Evolutionary conservation across 139 green algal genomes (phyloP).

Genomic region (Chlorella ohadii): DNA sequence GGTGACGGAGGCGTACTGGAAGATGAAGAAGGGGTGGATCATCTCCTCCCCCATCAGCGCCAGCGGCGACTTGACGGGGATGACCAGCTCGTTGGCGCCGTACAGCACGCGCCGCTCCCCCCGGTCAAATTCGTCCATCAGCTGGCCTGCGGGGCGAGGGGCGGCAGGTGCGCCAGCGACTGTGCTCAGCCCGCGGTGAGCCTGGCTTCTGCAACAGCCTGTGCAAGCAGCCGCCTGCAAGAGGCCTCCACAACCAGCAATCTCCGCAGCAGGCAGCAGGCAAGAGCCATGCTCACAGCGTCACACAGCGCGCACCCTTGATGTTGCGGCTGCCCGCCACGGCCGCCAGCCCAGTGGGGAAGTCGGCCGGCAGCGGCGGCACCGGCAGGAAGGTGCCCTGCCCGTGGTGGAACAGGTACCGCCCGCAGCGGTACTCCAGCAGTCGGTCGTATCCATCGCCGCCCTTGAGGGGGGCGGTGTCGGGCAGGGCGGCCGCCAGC

Average conservation of each 20-base stretch:
- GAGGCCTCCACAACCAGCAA: too few relatives aligned
- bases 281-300: not conserved
- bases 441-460: slow-evolving; percentile 39
- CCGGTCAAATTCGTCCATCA: slow-evolving; percentile 43
- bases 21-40: slow-evolving; percentile 52
- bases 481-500: not conserved
- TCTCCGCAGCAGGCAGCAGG: too few relatives aligned
- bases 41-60: slow-evolving; percentile 43
- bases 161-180: too few relatives aligned
- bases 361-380: slow-evolving; percentile 29
- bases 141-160: slow-evolving; percentile 9
- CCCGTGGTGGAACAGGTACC: slow-evolving; percentile 39
- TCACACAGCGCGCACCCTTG: slow-evolving; percentile 4
- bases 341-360: slow-evolving; percentile 12
- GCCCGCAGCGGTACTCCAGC: slow-evolving; percentile 43
- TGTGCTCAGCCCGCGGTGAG: too few relatives aligned
- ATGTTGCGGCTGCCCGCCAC: slow-evolving; percentile 27
- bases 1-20: slow-evolving; percentile 47
- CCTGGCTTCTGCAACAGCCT: too few relatives aligned
- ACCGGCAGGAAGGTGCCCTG: slow-evolving; percentile 41
- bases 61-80: slow-evolving; percentile 28
- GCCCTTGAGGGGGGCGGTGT: slow-evolving; percentile 20
- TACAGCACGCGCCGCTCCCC: slow-evolving; percentile 30
- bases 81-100: slow-evolving; percentile 42
- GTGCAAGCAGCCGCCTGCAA: too few relatives aligned